These are phyloP conservation scores for Fusarium coffeatum DNA, from an alignment of 2,329 filamentous ascomycete species.

Conservation along the genomic window DNA sequence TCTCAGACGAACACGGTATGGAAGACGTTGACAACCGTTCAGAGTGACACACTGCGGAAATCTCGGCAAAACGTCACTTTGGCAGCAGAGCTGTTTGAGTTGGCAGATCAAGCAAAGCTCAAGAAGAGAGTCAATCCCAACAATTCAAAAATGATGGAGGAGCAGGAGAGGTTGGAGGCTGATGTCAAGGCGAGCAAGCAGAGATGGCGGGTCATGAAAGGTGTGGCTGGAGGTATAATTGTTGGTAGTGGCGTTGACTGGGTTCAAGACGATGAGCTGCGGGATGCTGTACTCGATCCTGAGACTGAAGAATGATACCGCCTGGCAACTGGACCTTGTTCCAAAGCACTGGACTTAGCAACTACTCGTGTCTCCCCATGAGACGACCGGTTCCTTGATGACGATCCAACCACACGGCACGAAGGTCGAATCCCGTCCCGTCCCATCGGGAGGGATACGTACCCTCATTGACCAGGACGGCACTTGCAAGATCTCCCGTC, in stretches of 20 bases:
- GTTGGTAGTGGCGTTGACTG: slow-evolving; percentile 87
- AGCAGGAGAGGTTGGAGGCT: slow-evolving; percentile 68
- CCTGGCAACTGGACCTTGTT: neutral
- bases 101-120: slow-evolving; percentile 67
- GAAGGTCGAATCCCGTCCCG: slow-evolving; percentile 18
- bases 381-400: neutral
- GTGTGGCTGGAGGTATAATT: slow-evolving; percentile 80
- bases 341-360: neutral
- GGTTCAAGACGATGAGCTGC: slow-evolving; percentile 75
- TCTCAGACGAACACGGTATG: slow-evolving; percentile 63
- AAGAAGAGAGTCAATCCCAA: slow-evolving; percentile 66
- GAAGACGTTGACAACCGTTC: slow-evolving; percentile 65
- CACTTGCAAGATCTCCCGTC: slow-evolving; percentile 11
- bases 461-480: slow-evolving; percentile 8
- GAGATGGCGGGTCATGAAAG: slow-evolving; percentile 80
- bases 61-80: slow-evolving; percentile 72
- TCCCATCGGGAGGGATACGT: slow-evolving; percentile 31
- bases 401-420: neutral
- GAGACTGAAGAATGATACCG: slow-evolving; percentile 57
- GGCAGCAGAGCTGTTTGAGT: slow-evolving; percentile 69
- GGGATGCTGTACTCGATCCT: slow-evolving; percentile 77
- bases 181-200: slow-evolving; percentile 72
- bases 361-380: neutral
- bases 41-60: slow-evolving; percentile 67
- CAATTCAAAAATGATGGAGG: slow-evolving; percentile 63